Conservation (phyloP, 345 rosid genomes). For the Salix caprea region DNA sequence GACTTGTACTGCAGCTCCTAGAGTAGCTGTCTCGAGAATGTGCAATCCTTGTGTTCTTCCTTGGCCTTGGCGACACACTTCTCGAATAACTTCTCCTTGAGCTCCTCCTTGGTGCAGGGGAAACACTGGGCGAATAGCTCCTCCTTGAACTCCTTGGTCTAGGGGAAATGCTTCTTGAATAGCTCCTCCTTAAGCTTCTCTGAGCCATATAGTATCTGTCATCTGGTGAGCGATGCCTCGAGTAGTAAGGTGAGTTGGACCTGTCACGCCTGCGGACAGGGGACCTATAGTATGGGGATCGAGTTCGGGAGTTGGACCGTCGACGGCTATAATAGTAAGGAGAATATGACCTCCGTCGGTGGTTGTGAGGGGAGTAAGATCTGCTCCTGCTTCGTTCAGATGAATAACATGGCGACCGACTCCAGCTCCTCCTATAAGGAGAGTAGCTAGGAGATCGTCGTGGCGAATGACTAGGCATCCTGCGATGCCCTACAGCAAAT, state of each 20-base stretch:
- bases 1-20: constrained; percentile 33
- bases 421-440: constrained; percentile 32
- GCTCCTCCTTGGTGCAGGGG: constrained; percentile 29
- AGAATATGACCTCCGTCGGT: constrained; percentile 31
- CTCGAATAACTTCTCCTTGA: constrained; percentile 32
- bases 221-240: constrained; percentile 27
- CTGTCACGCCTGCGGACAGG: constrained; percentile 39
- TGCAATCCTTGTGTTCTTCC: constrained; percentile 24
- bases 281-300: constrained; percentile 45
- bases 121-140: constrained; percentile 40
- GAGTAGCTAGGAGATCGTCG: constrained; percentile 49
- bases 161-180: constrained; percentile 18
- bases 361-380: constrained; percentile 33
- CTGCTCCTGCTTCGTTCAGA: constrained; percentile 55
- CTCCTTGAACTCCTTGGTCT: constrained; percentile 11
- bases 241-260: constrained; percentile 43
- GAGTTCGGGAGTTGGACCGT: constrained; percentile 37
- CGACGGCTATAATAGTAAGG: constrained; percentile 22
- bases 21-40: constrained; percentile 25
- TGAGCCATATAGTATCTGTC: constrained; percentile 17
- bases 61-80: constrained; percentile 32
- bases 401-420: constrained; percentile 49
- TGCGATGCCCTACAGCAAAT: constrained; percentile 31
- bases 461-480: constrained; percentile 46
- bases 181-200: constrained; percentile 28